phyloP scores from a whole-genome alignment of 2,329 filamentous ascomycete species.

The Nannizziopsis arthrosporioides region DNA sequence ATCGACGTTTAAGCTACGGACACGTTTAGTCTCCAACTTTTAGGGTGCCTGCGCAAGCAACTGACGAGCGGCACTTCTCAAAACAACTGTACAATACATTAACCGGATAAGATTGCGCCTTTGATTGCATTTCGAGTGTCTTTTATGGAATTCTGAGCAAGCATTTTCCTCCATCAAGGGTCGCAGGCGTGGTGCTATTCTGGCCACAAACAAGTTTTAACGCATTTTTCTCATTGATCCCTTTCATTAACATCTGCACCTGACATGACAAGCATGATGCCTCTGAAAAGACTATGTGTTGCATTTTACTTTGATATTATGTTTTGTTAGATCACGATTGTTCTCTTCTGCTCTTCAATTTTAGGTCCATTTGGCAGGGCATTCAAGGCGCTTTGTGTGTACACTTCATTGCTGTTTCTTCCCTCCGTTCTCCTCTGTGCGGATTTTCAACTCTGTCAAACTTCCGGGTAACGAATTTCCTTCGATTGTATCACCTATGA shows the following conservation, averaged over 20 bases:
- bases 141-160: conserved; percentile 7
- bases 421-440: no score
- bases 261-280: not conserved
- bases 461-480: no score
- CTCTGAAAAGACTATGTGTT: not conserved
- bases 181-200: not conserved
- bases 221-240: conserved; percentile 6
- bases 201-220: conserved; percentile 3
- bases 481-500: no score
- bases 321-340: conserved; percentile 7
- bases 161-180: conserved; percentile 6
- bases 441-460: no score
- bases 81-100: conserved; percentile 5
- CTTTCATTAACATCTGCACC: conserved; percentile 1
- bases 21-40: not conserved
- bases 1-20: conserved; percentile 42
- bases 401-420: no score
- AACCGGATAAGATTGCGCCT: conserved; percentile 6
- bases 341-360: not conserved
- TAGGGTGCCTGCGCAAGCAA: not conserved
- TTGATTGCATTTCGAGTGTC: conserved; percentile 4
- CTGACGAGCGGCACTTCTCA: not conserved
- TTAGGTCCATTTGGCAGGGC: not conserved
- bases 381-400: conserved; percentile 1
- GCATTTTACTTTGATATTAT: conserved; percentile 7